phyloP scores from a whole-genome alignment of 768 basidiomycete genomes.

The Lactifluus volemus region DNA sequence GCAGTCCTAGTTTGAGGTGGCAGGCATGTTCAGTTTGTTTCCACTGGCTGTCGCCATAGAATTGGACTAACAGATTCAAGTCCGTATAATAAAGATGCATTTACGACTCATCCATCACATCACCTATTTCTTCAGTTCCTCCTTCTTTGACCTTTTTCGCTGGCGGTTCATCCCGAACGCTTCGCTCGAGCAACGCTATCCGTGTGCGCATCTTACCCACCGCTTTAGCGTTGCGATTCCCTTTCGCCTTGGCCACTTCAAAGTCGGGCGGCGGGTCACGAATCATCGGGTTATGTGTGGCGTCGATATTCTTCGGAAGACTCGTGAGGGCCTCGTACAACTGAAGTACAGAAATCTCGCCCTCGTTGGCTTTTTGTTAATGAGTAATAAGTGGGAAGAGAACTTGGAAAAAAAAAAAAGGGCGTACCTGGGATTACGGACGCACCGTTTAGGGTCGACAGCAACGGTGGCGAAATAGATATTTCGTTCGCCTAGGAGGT shows the following conservation, averaged over 20 bases:
- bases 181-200: constrained; percentile 14
- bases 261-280: constrained; percentile 22
- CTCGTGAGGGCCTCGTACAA: constrained; percentile 49
- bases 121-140: background rate
- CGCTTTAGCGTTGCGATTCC: constrained; percentile 15
- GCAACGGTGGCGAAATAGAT: constrained; percentile 26
- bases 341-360: constrained; percentile 46
- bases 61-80: constrained; percentile 15
- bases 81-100: background rate
- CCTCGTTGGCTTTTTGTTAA: constrained; percentile 34
- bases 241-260: constrained; percentile 7
- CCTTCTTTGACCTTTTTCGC: constrained; percentile 1
- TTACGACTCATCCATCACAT: constrained; percentile 14
- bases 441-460: constrained; percentile 38
- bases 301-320: constrained; percentile 52
- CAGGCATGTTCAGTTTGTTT: background rate
- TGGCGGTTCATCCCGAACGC: background rate
- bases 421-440: constrained; percentile 40
- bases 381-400: background rate
- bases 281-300: constrained; percentile 35
- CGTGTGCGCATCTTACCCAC: constrained; percentile 20
- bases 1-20: constrained; percentile 21
- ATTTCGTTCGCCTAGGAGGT: constrained; percentile 31
- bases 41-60: constrained; percentile 18
- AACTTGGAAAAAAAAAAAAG: background rate